Conservation (phyloP, 768 basidiomycete genomes). For the Heimioporus sp. region DNA sequence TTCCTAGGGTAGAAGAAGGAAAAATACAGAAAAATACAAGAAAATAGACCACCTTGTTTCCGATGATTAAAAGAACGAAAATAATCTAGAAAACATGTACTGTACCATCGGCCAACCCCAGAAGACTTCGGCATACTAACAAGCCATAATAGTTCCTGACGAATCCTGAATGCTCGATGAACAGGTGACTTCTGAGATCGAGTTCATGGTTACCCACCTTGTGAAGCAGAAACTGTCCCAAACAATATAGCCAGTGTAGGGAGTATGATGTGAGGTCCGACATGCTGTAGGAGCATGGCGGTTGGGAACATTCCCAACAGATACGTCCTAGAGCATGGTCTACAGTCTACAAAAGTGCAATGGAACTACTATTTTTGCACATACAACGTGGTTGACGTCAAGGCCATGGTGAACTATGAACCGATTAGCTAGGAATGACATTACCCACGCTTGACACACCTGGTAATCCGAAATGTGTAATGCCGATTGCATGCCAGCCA, state of each 20-base stretch:
- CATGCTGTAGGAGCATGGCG: constrained; percentile 47
- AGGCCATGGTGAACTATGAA: constrained; percentile 34
- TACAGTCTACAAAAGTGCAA: constrained; percentile 15
- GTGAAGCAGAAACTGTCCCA: constrained; percentile 60
- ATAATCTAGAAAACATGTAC: constrained; percentile 40
- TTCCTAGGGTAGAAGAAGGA: constrained; percentile 53
- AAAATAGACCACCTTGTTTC: constrained; percentile 50
- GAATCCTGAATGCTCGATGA: constrained; percentile 32
- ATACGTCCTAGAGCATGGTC: constrained; percentile 57
- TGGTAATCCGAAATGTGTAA: constrained; percentile 34
- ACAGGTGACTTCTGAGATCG: too few species aligned
- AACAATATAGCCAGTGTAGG: constrained; percentile 59
- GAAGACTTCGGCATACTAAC: constrained; percentile 45
- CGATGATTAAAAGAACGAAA: constrained; percentile 6
- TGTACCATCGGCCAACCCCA: constrained; percentile 53
- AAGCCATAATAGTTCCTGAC: constrained; percentile 53
- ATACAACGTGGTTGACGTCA: constrained; percentile 36
- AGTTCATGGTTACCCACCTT: constrained; percentile 38
- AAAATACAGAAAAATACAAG: constrained; percentile 57
- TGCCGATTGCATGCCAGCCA: constrained; percentile 57
- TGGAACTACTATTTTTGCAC: neutral
- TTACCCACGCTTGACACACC: constrained; percentile 4
- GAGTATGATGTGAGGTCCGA: constrained; percentile 55
- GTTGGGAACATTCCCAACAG: constrained; percentile 58
- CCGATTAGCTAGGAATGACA: neutral